A percentile compares a stretch with the other conserved stretches of the same genome.
phyloP scores from a whole-genome alignment of 805 yeast species.

The Ogataea nonfermentans region DNA sequence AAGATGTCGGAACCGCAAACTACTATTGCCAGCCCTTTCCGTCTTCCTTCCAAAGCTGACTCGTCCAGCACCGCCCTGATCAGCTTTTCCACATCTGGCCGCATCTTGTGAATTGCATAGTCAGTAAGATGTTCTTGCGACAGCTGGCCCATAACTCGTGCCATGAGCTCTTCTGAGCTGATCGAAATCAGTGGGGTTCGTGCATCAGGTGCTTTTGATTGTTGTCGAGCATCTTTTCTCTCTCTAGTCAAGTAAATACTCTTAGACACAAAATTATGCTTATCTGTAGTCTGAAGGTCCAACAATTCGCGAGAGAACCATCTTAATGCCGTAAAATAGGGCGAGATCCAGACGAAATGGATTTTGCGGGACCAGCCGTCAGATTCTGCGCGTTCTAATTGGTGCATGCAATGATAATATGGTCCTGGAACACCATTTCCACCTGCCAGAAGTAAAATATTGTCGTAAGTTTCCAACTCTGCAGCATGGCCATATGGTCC shows the following conservation, averaged over 20 bases:
- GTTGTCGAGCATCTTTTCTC: constrained; percentile 1
- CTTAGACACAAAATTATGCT: constrained; percentile 15
- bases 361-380: constrained; percentile 18
- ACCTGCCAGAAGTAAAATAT: constrained; percentile 49
- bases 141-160: constrained; percentile 31
- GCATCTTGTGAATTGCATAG: constrained; percentile 28
- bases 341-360: constrained; percentile 47
- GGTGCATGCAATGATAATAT: constrained; percentile 41
- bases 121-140: constrained; percentile 34
- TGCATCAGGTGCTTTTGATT: neutral
- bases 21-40: constrained; percentile 45
- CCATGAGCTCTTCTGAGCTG: constrained; percentile 21
- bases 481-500: constrained; percentile 53
- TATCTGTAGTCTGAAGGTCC: constrained; percentile 19
- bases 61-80: constrained; percentile 29
- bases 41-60: constrained; percentile 2
- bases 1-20: constrained; percentile 55
- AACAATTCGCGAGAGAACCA: constrained; percentile 48
- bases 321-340: constrained; percentile 36
- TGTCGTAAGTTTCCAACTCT: constrained; percentile 41
- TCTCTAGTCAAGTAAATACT: constrained; percentile 27
- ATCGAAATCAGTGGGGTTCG: constrained; percentile 7
- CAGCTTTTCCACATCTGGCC: constrained; percentile 17
- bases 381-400: constrained; percentile 11
- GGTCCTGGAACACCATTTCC: constrained; percentile 62